A percentile compares a stretch with the other conserved stretches of the same genome.
These are phyloP conservation scores for Chaetomium olivaceum DNA, from an alignment of 2,329 filamentous ascomycete genomes.

Conservation along the genomic window DNA sequence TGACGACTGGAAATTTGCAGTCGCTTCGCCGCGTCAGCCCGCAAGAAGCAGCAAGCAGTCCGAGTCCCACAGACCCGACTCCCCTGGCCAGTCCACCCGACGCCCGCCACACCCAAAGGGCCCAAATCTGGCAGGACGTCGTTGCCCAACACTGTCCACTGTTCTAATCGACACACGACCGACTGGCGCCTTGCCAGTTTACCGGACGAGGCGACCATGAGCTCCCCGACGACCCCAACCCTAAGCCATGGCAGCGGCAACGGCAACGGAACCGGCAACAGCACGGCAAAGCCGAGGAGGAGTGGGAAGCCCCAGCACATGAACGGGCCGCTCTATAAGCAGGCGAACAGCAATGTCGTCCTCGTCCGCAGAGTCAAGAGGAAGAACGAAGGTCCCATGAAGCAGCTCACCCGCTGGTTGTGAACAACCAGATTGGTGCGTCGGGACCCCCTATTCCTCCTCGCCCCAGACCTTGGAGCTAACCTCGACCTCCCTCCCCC, in stretches of 20 bases:
- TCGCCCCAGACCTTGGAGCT: not conserved
- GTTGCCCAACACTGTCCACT: not conserved
- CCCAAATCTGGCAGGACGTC: not conserved
- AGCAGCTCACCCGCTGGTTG: conserved; percentile 64
- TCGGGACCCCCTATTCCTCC: conserved; percentile 20
- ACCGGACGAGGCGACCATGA: conserved; percentile 28
- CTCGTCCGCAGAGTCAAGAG: conserved; percentile 59
- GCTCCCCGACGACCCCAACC: conserved; percentile 19
- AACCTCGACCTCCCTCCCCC: conserved; percentile 10
- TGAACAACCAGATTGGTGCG: conserved; percentile 79
- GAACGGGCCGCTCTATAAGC: conserved; percentile 60
- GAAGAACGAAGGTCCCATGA: conserved; percentile 63
- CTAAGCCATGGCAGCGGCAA: conserved; percentile 4
- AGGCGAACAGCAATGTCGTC: conserved; percentile 54
- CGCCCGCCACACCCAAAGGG: not conserved
- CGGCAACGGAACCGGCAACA: conserved; percentile 23
- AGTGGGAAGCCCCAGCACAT: conserved; percentile 42
- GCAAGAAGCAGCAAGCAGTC: no score
- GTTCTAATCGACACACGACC: not conserved
- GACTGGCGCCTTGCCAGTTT: conserved; percentile 24
- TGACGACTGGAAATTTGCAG: not conserved
- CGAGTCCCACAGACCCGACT: not conserved
- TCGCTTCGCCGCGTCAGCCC: not conserved
- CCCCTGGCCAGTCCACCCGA: not conserved
- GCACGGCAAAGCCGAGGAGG: conserved; percentile 23